Evolutionary conservation across 2,329 filamentous ascomycete genomes (phyloP), one percentile per base, ranked within the genome.

Genomic region (Diaporthe sp.): DNA sequence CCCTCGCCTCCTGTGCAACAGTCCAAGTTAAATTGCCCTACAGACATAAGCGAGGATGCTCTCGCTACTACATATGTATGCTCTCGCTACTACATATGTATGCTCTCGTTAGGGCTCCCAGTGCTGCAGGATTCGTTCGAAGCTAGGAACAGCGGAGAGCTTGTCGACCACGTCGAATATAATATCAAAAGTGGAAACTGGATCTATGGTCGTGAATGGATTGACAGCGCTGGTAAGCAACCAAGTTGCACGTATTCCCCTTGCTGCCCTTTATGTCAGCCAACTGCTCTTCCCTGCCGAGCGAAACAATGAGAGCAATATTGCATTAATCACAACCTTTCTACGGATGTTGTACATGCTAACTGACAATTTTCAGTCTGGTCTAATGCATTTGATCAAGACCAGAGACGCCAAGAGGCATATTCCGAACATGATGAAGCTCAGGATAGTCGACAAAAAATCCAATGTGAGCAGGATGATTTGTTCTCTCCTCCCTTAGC

Each of bases 201-300:
- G 8, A 19, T 2, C 2, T 2, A 13, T 17, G 2, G 3, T 2
- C 1, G 25, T 25, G 17, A 44, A 12, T 71, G 68, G 68, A 59
- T 71, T 9, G 53, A 71, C n/a, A 25, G 28, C 25, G 53, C 68
- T n/a, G 62, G 62, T 68, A 53, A 68, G 62, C 6, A 68, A 15
- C 22, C 5, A 3, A 6, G 8, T n/a, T 49, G 19, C 37, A 39
- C 9, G 37, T 39, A 39, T 39, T 39, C 37, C 37, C 37, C 9
- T 39, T 39, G 37, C 37, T 9, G 37, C 37, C 37, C 37, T 39
- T 12, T 3, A 12, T 39, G 37, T 39, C 10, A 12, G 37, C 37
- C 37, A 12, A 12, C 37, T 9, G 37, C 37, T 39, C 37, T 39
- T 39, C 10, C 37, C 37, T 39, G 37, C 37, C 5, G 49, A 28